These are phyloP conservation scores for Pterulicium gracile DNA, from an alignment of 1,284 basidiomycete species.

Conservation along the genomic window DNA sequence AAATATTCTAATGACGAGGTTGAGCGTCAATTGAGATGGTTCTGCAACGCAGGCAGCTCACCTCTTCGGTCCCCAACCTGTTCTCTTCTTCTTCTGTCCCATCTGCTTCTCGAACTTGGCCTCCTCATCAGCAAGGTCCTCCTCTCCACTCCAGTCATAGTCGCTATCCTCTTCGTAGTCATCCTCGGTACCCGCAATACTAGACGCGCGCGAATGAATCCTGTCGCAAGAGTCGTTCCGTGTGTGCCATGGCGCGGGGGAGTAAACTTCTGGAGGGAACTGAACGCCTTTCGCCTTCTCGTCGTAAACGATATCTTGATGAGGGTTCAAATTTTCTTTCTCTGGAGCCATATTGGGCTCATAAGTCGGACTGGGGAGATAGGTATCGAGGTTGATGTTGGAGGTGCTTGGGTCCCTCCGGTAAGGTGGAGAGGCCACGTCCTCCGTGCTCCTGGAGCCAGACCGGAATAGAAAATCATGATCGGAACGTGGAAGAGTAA, in stretches of 20 bases:
- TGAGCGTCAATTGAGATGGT: slow-evolving; percentile 5
- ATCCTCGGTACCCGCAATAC: slow-evolving; percentile 46
- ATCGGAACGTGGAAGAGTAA: not conserved
- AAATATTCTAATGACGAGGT: slow-evolving; percentile 31
- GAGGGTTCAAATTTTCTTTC: not conserved
- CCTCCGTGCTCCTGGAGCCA: not conserved
- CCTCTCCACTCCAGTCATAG: slow-evolving; percentile 70
- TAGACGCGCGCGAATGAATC: slow-evolving; percentile 31
- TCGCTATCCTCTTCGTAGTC: slow-evolving; percentile 37
- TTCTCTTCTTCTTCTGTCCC: slow-evolving; percentile 34
- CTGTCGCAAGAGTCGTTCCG: not conserved
- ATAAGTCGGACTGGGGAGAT: slow-evolving; percentile 11
- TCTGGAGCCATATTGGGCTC: not conserved
- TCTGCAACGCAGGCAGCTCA: slow-evolving; percentile 14
- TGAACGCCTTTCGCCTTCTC: not conserved
- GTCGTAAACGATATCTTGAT: not conserved
- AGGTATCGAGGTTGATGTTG: slow-evolving; percentile 8
- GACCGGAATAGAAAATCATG: not conserved
- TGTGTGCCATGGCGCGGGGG: not conserved
- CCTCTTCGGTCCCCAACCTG: slow-evolving; percentile 46
- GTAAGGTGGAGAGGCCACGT: not conserved
- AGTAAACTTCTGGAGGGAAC: not conserved
- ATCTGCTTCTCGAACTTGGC: slow-evolving; percentile 51
- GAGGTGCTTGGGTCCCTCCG: not conserved
- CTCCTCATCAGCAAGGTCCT: slow-evolving; percentile 59